These are phyloP conservation scores for Aureobasidium sp. DNA, from an alignment of 2,329 filamentous ascomycete genomes.

Conservation along the genomic window DNA sequence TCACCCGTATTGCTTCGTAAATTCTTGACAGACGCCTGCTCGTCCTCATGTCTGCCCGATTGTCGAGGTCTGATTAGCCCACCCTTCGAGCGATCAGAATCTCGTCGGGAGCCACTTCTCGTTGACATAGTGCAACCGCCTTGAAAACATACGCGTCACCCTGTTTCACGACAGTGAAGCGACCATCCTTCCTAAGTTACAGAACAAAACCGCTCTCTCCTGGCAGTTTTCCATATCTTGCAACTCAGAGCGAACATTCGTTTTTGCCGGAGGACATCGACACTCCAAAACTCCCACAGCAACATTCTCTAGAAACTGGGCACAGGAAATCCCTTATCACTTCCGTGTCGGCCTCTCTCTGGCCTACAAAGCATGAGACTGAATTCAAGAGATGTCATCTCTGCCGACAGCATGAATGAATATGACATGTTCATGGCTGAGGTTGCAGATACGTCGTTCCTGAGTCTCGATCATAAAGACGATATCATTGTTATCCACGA, in stretches of 20 bases:
- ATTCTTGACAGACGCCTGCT: not conserved
- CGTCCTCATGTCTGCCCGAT: not conserved
- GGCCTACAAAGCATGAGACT: not conserved
- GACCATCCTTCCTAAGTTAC: too few relatives aligned
- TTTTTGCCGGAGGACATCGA: too few relatives aligned
- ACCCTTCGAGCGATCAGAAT: not conserved
- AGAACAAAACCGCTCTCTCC: too few relatives aligned
- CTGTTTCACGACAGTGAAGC: not conserved
- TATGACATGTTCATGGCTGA: not conserved
- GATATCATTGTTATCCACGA: not conserved
- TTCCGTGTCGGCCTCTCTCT: not conserved
- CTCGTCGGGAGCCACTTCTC: not conserved
- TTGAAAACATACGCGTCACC: not conserved
- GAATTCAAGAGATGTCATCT: not conserved
- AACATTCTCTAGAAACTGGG: too few relatives aligned
- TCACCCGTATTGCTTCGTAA: not conserved
- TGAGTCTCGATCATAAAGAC: not conserved
- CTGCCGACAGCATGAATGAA: not conserved
- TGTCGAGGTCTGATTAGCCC: not conserved
- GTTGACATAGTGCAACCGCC: not conserved
- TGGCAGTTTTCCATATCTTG: too few relatives aligned
- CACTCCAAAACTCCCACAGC: too few relatives aligned
- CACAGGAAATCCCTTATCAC: too few relatives aligned
- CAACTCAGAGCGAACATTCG: too few relatives aligned
- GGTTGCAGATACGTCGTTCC: not conserved